phyloP scores from a whole-genome alignment of 257 asterid species.

The Scutellaria minor region DNA sequence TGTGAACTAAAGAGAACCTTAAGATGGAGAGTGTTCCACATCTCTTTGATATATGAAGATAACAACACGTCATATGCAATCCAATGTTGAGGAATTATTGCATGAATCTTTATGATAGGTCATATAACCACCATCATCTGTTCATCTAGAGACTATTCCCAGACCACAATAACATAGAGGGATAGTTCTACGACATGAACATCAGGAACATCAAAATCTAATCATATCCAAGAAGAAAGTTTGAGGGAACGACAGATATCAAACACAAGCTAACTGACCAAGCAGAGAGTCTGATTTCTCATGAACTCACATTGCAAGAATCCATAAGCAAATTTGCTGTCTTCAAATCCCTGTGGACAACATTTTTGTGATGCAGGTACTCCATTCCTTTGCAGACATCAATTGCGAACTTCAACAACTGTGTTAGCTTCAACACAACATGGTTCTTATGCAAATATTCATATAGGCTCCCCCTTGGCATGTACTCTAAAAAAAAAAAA shows the following conservation, averaged over 20 bases:
- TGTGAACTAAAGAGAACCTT: constrained; percentile 15
- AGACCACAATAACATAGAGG: constrained; percentile 10
- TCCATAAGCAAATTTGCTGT: constrained; percentile 90
- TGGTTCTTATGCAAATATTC: constrained; percentile 75
- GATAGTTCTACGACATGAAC: neutral
- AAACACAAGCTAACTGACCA: constrained; percentile 3
- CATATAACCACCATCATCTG: constrained; percentile 17
- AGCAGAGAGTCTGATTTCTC: constrained; percentile 4
- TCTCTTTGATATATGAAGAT: neutral
- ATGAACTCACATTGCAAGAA: constrained; percentile 56
- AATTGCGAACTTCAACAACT: constrained; percentile 72
- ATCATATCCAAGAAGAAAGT: constrained; percentile 8
- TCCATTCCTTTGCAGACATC: constrained; percentile 97
- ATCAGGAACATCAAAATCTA: constrained; percentile 5
- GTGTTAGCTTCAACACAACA: constrained; percentile 60
- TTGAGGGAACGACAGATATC: constrained; percentile 9
- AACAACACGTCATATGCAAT: constrained; percentile 23
- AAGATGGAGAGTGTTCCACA: neutral
- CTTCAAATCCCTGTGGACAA: constrained; percentile 91
- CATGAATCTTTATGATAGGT: constrained; percentile 17
- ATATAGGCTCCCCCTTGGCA: constrained; percentile 87
- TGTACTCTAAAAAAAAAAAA: constrained; percentile 58
- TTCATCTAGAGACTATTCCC: neutral
- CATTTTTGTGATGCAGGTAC: constrained; percentile 77
- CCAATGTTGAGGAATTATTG: constrained; percentile 2